Conservation (phyloP, 106 monocot species). For the Posidonia australis region DNA sequence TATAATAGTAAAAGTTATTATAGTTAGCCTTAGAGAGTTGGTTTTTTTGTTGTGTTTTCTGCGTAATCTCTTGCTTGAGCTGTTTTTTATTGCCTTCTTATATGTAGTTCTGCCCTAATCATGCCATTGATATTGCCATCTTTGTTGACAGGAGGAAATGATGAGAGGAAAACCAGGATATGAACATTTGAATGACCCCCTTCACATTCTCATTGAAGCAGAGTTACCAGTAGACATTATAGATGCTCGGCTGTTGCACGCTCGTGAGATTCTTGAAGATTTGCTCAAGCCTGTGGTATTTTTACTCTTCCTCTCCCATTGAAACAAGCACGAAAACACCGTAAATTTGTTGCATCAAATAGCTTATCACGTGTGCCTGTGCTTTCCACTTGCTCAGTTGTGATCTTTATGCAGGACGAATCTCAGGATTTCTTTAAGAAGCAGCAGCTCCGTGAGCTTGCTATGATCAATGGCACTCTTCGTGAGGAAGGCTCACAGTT, state of each 20-base stretch:
- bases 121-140: neutral
- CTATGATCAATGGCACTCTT: constrained; percentile 82
- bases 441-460: constrained; percentile 93
- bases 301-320: neutral
- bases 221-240: constrained; percentile 76
- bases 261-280: constrained; percentile 81
- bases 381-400: neutral
- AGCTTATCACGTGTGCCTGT: neutral
- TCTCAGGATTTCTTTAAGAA: constrained; percentile 91
- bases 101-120: neutral
- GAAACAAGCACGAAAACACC: neutral
- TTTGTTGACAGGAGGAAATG: constrained; percentile 63
- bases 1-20: too few species aligned
- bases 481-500: constrained; percentile 65
- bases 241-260: constrained; percentile 64
- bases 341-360: too few species aligned
- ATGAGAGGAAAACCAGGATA: constrained; percentile 96
- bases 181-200: constrained; percentile 87
- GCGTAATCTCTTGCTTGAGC: too few species aligned
- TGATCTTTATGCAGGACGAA: constrained; percentile 48
- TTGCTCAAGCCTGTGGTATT: constrained; percentile 88
- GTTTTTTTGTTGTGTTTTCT: too few species aligned
- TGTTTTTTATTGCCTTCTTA: too few species aligned
- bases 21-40: too few species aligned
- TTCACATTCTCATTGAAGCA: constrained; percentile 88